A percentile compares a stretch with the other conserved stretches of the same genome.
phyloP scores from a whole-genome alignment of 768 basidiomycete species.

The Agaricus blazei region DNA sequence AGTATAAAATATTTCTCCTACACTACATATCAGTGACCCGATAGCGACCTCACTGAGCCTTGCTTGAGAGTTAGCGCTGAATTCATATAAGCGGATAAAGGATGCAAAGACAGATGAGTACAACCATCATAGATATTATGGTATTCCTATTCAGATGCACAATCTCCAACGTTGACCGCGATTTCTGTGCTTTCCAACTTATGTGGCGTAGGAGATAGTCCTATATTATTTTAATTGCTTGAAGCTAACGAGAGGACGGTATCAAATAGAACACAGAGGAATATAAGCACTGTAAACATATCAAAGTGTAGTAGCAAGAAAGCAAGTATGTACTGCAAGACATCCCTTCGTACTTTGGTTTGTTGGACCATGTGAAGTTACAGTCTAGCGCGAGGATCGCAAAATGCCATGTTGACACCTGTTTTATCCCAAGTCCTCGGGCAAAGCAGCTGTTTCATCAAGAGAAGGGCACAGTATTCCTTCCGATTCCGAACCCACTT shows the following conservation, averaged over 20 bases:
- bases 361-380: not conserved
- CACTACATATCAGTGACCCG: no score
- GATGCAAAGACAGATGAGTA: no score
- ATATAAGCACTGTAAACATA: not conserved
- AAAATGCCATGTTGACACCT: conserved; percentile 48
- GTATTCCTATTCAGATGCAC: no score
- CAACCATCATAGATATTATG: no score
- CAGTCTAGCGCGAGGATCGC: conserved; percentile 6
- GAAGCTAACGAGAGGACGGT: not conserved
- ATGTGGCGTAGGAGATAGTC: not conserved
- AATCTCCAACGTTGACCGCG: no score
- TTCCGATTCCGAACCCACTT: conserved; percentile 49
- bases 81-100: no score
- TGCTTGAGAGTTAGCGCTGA: no score
- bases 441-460: conserved; percentile 81
- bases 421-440: conserved; percentile 73
- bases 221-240: not conserved
- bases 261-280: not conserved
- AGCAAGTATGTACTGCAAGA: not conserved
- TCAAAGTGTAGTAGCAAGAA: not conserved
- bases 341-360: not conserved
- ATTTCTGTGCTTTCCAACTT: no score
- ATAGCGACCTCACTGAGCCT: no score
- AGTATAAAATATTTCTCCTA: no score
- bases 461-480: conserved; percentile 44